These are phyloP conservation scores for Pseudocercospora macadamiae DNA, from an alignment of 2,329 filamentous ascomycete genomes.

Conservation along the genomic window DNA sequence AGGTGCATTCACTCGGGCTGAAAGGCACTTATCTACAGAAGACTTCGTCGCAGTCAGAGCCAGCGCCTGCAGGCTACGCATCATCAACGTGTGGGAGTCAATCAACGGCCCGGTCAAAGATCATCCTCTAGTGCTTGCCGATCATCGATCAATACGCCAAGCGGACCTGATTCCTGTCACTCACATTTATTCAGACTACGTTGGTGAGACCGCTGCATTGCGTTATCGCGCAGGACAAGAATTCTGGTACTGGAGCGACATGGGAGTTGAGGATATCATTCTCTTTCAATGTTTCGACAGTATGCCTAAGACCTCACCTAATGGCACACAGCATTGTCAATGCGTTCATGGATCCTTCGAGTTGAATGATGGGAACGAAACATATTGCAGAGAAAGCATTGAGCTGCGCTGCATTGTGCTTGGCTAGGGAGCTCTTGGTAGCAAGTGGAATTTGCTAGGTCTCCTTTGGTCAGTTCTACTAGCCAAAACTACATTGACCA, in stretches of 20 bases:
- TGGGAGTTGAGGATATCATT: not conserved
- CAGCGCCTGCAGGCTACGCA: not conserved
- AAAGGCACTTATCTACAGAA: not conserved
- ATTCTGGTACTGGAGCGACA: not conserved
- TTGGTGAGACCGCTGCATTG: not conserved
- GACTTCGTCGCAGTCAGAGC: not conserved
- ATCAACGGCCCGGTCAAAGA: not conserved
- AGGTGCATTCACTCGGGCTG: not conserved
- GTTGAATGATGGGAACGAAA: not conserved
- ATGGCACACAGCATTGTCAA: not conserved
- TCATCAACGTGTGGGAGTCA: not conserved
- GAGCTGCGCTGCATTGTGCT: not conserved
- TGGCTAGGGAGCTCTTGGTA: too few relatives aligned
- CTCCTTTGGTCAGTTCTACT: too few relatives aligned
- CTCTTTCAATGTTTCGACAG: not conserved
- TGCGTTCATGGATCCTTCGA: not conserved
- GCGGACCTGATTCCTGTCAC: not conserved
- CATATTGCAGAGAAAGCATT: not conserved
- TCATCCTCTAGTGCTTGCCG: not conserved
- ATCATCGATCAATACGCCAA: not conserved
- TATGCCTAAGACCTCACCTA: not conserved
- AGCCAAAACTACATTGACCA: constrained; percentile 10
- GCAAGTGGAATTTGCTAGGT: too few relatives aligned
- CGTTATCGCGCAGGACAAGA: not conserved
- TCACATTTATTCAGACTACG: not conserved